Percentiles rank a stretch among this genome's conserved stretches.
Evolutionary conservation across 1,139 yeast genomes (phyloP).

Genomic region (Wickerhamomyces sp.): DNA sequence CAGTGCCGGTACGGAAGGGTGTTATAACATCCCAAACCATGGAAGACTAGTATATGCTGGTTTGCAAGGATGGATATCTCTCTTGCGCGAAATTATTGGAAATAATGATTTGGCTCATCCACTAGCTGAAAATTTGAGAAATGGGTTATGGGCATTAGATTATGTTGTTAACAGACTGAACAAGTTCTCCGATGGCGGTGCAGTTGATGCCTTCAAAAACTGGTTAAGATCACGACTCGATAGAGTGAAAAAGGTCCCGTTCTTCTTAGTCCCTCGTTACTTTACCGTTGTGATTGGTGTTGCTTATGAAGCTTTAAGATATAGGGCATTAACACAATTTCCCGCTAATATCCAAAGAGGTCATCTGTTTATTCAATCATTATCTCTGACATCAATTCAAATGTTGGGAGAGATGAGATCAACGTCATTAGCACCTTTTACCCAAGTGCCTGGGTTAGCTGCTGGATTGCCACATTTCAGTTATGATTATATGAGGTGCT

Average conservation of each 20-base stretch:
- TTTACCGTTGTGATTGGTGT: conserved; percentile 77
- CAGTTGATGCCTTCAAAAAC: conserved; percentile 46
- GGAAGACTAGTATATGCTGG: conserved; percentile 86
- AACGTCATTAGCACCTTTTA: conserved; percentile 69
- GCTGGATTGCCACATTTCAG: conserved; percentile 97
- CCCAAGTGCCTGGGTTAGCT: conserved; percentile 71
- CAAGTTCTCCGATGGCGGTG: conserved; percentile 46
- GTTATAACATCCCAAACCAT: conserved; percentile 65
- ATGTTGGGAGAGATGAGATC: conserved; percentile 75
- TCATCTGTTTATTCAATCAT: conserved; percentile 70
- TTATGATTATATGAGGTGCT: conserved; percentile 87
- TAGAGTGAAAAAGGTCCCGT: conserved; percentile 65
- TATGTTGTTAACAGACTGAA: conserved; percentile 60
- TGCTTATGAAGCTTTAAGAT: conserved; percentile 77
- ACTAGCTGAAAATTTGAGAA: conserved; percentile 71
- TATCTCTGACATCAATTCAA: conserved; percentile 82
- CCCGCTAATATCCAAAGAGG: conserved; percentile 50
- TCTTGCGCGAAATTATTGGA: conserved; percentile 57
- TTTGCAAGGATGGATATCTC: conserved; percentile 86
- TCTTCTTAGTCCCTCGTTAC: conserved; percentile 79
- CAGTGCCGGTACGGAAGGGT: conserved; percentile 66
- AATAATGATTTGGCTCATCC: conserved; percentile 82
- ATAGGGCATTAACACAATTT: conserved; percentile 58
- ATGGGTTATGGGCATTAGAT: conserved; percentile 89
- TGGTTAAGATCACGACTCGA: conserved; percentile 72